Base-by-base conservation (phyloP, 2,329 filamentous ascomycete genomes). In the Microdochium nivale region DNA sequence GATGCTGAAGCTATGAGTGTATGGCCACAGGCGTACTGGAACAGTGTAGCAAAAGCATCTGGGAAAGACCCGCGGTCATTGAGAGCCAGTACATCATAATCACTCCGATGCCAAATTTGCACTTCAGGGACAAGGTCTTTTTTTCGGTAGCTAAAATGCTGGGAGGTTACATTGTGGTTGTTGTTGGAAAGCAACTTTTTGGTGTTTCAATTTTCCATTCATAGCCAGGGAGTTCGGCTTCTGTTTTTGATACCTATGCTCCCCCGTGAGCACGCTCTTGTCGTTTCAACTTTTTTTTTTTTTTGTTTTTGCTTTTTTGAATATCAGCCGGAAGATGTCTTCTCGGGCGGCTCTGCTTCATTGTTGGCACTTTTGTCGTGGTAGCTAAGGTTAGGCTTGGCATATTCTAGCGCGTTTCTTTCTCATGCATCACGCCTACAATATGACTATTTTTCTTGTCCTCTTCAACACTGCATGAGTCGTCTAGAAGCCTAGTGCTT, bases 11-110 rank as follows among this genome's bases (percentile, higher is more conserved):
- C 74, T 10, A 59, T 78, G 50, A 73, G 68, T 19, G 65, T 77
- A 5, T 85, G 80, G 81, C 79, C 82, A 0, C 71, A 75, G 49
- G 80, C 79, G 16, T 86, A 85, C 60, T 84, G 80, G 75, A 70
- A 76, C 13, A 80, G 79, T 58, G 70, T 84, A 46, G 74, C 71
- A 52, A 81, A 81, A 60, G 73, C 77, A 16, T 72, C 74, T 51
- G 68, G 64, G 2, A 63, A 62, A 43, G 65, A 70, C 21, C 50
- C 55, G 7, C 50, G 51, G 37, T 44, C 40, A 23, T 19, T 44
- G 3, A 21, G 40, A 13, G n/a, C 40, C 3, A 44, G 40, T 19
- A 23, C 40, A 19, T 44, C 40, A 44, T 44, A 37, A 37, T 37
- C 14, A 16, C n/a, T n/a, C n/a, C 11, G 4, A 37, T 19, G 5